Conservation (phyloP, 768 basidiomycete species). For the Lentinula raphanica region DNA sequence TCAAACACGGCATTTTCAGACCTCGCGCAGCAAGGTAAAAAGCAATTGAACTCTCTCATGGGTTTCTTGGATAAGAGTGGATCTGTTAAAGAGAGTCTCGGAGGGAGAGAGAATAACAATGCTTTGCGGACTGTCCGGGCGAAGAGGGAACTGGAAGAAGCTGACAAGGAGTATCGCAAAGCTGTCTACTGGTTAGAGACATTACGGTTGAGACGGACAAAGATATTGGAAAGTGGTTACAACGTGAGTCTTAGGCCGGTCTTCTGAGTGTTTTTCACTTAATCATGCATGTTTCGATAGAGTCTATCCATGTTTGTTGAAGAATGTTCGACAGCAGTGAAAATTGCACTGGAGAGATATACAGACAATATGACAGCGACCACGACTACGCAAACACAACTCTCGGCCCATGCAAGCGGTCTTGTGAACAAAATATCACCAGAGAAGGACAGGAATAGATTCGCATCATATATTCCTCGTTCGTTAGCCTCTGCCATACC, state of each 20-base stretch:
- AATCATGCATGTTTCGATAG: slow-evolving; percentile 28
- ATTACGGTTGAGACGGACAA: slow-evolving; percentile 72
- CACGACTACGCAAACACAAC: slow-evolving; percentile 65
- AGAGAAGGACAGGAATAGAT: slow-evolving; percentile 58
- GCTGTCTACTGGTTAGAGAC: slow-evolving; percentile 94
- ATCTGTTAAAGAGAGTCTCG: slow-evolving; percentile 53
- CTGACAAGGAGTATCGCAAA: slow-evolving; percentile 91
- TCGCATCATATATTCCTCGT: slow-evolving; percentile 53
- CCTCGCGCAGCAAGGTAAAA: slow-evolving; percentile 86
- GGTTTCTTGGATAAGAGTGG: slow-evolving; percentile 79
- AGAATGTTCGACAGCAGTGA: slow-evolving; percentile 63
- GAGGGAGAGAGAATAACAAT: slow-evolving; percentile 52
- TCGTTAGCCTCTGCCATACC: slow-evolving; percentile 63
- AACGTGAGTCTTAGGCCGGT: slow-evolving; percentile 43
- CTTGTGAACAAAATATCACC: slow-evolving; percentile 65
- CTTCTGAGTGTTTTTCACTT: background rate
- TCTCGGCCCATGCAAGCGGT: slow-evolving; percentile 59
- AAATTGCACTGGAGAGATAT: slow-evolving; percentile 64
- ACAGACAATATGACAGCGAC: slow-evolving; percentile 85
- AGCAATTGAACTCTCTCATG: slow-evolving; percentile 80
- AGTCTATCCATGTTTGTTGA: slow-evolving; percentile 76
- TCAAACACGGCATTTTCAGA: slow-evolving; percentile 81
- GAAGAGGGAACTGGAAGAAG: slow-evolving; percentile 89
- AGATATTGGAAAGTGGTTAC: slow-evolving; percentile 78
- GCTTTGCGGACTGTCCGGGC: slow-evolving; percentile 74